Evolutionary conservation across 805 yeast species (phyloP), one percentile per base, ranked within the genome.

Genomic region (Nakazawaea pomicola): DNA sequence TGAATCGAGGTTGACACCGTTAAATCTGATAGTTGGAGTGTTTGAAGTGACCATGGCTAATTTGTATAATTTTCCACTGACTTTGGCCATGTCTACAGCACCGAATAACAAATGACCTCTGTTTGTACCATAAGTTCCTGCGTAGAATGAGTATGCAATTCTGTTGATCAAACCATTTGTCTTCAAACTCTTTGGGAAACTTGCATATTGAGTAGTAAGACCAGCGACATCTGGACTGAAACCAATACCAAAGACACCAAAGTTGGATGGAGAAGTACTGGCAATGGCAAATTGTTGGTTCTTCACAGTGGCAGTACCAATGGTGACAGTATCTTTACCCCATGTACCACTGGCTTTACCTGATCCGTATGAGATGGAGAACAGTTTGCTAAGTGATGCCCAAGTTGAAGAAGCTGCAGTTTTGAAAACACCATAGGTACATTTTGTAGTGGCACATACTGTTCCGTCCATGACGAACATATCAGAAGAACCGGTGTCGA

Each of bases 201-300:
- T 82, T 42, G 68, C 63, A 58, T 82, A 82, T 9, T 19, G 23
- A 7, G 23, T 18, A 11, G 18, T 6, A 7, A 10, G 14, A 4
- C 18, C n/a, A 11, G n/a, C 31, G 7, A 10, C 33, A 31, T 41
- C 40, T n/a, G 44, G 40, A 30, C 38, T 33, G 27, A 79, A 61
- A 11, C 86, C 86, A 42, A 80, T 69, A 19, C 84, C 83, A 33
- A 80, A 58, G 17, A 81, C 85, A 37, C 88, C 85, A 21, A 66
- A 57, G 9, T 74, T 57, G 2, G 85, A 72, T 40, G 74, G 70
- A 6, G 78, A 71, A 23, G 54, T 54, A 53, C 72, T 71, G 3
- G 82, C 91, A 18, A 83, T 72, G 2, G 88, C 95, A 55, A 85
- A 72, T 7, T 83, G 73, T 20, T 79, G 60, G 42, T 65, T 61